Base-by-base conservation (phyloP, 2,329 filamentous ascomycete species). In the Cyphellophora europaea region DNA sequence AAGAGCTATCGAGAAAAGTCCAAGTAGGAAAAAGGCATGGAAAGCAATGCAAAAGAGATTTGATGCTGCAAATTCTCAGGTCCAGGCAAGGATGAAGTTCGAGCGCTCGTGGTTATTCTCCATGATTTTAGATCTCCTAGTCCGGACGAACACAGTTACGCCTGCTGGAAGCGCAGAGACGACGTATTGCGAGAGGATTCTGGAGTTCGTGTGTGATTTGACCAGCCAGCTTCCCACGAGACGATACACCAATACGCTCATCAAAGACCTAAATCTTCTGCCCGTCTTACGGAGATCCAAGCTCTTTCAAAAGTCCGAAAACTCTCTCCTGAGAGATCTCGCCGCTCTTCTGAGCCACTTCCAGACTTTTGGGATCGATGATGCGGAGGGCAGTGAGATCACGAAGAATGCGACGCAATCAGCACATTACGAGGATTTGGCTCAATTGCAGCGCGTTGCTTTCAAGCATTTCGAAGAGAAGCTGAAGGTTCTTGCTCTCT, bases 31-130 rank as follows among this genome's bases (percentile, higher is more conserved):
- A 54, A 96, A 95, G 57, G 81, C 86, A 32, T 98, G 91, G 91
- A 79, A 86, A 50, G 86, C 88, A 6, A 73, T 87, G 2, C 72
- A 70, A 13, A 95, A 93, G 63, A 74, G 88, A 45, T 95, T 83
- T 49, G 88, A 96, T 42, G 77, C 82, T 23, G 84, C 82, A 33
- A 89, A 96, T 55, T 12, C 11, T 13, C 61, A 70, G 4, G 74
- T 74, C 1, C 87, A 95, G 55, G 79, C 82, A 11, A 77, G 80
- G 35, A 65, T 96, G 46, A 79, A 83, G 15, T 95, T 98, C 49
- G 91, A 98, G 59, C 75, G 93, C 36, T 83, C 84, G 29, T 98
- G 91, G 93, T 69, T 98, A 8, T 94, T 87, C 53, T 81, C 84
- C 3, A 69, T 96, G 48, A 65, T 91, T 1, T 61, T 95, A 19